Evolutionary conservation across 2,329 filamentous ascomycete genomes (phyloP).

Genomic region (Fusarium kyushuense): DNA sequence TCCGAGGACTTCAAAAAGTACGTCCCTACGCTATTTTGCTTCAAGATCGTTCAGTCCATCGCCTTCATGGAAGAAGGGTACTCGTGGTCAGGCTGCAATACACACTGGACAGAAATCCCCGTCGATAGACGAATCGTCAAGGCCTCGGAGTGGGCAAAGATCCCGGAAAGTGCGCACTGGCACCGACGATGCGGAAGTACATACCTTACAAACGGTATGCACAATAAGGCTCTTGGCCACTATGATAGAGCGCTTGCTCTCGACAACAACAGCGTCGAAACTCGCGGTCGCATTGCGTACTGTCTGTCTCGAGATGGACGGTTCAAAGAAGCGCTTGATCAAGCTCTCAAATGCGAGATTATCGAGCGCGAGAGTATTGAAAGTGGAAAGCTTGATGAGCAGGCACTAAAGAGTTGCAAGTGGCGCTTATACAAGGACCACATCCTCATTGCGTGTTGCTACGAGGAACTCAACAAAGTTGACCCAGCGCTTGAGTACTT

Average conservation of each 20-base stretch:
- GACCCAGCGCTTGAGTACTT: slow-evolving; percentile 54
- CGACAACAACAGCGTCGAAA: slow-evolving; percentile 56
- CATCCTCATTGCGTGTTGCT: slow-evolving; percentile 54
- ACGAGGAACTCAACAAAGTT: slow-evolving; percentile 50
- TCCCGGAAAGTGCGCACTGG: slow-evolving; percentile 53
- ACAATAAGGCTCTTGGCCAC: slow-evolving; percentile 52
- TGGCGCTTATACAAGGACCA: slow-evolving; percentile 59
- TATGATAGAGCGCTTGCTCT: slow-evolving; percentile 54
- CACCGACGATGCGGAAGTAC: slow-evolving; percentile 57
- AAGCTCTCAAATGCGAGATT: slow-evolving; percentile 54
- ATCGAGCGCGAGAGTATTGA: slow-evolving; percentile 51
- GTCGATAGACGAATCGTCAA: slow-evolving; percentile 52
- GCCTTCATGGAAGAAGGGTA: slow-evolving; percentile 55
- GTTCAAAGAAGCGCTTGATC: slow-evolving; percentile 53
- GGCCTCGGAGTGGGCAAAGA: slow-evolving; percentile 54
- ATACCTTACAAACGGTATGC: slow-evolving; percentile 53
- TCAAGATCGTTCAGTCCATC: slow-evolving; percentile 58
- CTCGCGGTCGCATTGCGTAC: slow-evolving; percentile 56
- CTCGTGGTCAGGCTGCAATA: slow-evolving; percentile 53
- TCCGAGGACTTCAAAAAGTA: slow-evolving; percentile 52
- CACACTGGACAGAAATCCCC: slow-evolving; percentile 54
- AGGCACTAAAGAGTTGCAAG: slow-evolving; percentile 47
- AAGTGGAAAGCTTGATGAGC: slow-evolving; percentile 42
- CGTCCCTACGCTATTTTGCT: slow-evolving; percentile 57
- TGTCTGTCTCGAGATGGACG: slow-evolving; percentile 54